Evolutionary conservation across 805 yeast species (phyloP).

Genomic region (Cyberlindnera maritima): DNA sequence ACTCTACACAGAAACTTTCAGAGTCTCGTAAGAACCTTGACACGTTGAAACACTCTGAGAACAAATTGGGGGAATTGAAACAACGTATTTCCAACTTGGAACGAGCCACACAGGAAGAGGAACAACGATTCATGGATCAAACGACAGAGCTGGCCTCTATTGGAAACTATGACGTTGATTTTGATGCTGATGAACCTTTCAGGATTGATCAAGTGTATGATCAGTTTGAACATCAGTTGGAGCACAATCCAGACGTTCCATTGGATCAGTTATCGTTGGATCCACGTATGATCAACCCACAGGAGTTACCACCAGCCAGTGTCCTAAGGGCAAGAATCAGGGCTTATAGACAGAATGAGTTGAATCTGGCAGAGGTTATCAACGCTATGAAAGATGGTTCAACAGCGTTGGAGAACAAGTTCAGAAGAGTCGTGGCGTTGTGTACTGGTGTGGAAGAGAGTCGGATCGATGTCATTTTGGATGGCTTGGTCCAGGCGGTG

Average conservation of each 20-base stretch:
- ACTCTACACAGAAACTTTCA: conserved; percentile 50
- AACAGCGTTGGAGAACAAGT: conserved; percentile 64
- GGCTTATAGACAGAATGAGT: conserved; percentile 75
- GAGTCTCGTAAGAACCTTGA: conserved; percentile 49
- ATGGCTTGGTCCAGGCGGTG: conserved; percentile 85
- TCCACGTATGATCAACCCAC: conserved; percentile 23
- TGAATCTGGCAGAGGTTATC: conserved; percentile 50
- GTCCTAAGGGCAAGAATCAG: conserved; percentile 73
- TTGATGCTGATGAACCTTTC: conserved; percentile 93
- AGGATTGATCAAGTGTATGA: conserved; percentile 60
- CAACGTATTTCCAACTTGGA: conserved; percentile 57
- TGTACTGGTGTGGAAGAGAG: conserved; percentile 86
- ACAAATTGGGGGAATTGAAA: conserved; percentile 45
- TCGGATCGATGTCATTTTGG: conserved; percentile 77
- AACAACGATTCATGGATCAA: conserved; percentile 46
- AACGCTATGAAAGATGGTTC: conserved; percentile 51
- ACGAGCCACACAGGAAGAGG: conserved; percentile 64
- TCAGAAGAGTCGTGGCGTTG: conserved; percentile 81
- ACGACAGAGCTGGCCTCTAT: conserved; percentile 37
- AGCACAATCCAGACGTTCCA: conserved; percentile 28
- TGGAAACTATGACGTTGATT: conserved; percentile 50
- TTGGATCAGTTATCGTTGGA: conserved; percentile 26
- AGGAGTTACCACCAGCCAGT: conserved; percentile 33
- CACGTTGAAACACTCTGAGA: conserved; percentile 44
- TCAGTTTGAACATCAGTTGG: conserved; percentile 42